phyloP scores from a whole-genome alignment of 1,284 basidiomycete genomes.

The Trichosporon asahii region DNA sequence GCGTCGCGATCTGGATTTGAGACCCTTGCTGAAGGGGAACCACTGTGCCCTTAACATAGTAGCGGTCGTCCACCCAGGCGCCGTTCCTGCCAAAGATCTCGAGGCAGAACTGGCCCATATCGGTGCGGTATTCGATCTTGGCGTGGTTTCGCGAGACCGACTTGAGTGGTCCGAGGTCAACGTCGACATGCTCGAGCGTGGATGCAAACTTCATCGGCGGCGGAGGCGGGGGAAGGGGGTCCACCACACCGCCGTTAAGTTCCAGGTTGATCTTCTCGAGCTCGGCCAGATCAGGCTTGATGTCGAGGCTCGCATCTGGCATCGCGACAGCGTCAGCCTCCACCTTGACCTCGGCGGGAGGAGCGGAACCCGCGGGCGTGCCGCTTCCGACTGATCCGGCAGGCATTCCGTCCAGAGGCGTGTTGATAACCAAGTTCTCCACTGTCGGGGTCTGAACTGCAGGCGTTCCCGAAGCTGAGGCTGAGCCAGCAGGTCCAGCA shows the following conservation, averaged over 20 bases:
- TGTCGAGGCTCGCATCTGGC: slow-evolving; percentile 9
- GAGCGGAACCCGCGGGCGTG: not conserved
- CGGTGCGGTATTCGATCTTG: slow-evolving; percentile 68
- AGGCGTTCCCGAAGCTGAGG: not conserved
- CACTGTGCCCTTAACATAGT: slow-evolving; percentile 81
- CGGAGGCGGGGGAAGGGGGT: slow-evolving; percentile 38
- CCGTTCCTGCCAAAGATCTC: slow-evolving; percentile 92
- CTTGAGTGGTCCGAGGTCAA: slow-evolving; percentile 94
- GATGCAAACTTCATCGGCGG: slow-evolving; percentile 27
- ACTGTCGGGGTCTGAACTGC: not conserved
- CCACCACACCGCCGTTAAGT: not conserved
- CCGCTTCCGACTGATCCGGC: not conserved
- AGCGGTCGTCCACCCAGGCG: slow-evolving; percentile 95
- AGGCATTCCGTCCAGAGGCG: not conserved
- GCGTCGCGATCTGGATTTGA: slow-evolving; percentile 96
- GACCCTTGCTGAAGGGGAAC: slow-evolving; percentile 80
- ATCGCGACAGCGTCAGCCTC: not conserved
- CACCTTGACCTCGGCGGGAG: not conserved
- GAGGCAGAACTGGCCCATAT: slow-evolving; percentile 76
- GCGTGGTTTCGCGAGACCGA: slow-evolving; percentile 95
- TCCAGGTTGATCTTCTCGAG: not conserved
- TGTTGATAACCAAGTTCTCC: not conserved
- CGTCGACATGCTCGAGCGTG: slow-evolving; percentile 66
- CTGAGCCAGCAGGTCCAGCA: not conserved
- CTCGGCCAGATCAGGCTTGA: slow-evolving; percentile 19